Evolutionary conservation across 306 rosid genomes (phyloP).

Genomic region (Trifolium repens): DNA sequence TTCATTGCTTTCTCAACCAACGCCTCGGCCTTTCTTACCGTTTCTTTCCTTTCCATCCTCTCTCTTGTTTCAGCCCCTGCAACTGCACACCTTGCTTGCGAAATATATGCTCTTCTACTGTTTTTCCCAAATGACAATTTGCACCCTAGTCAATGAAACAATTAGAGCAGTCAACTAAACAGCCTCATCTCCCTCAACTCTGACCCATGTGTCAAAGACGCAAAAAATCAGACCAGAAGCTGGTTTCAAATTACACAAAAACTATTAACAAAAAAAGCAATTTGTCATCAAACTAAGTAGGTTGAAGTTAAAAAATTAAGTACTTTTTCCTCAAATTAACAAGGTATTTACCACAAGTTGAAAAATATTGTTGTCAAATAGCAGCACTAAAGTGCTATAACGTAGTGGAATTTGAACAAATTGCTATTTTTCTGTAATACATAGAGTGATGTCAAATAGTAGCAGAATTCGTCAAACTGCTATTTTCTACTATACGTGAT

Average conservation of each 20-base stretch:
- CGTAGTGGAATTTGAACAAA: neutral
- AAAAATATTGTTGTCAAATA: neutral
- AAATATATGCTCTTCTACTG: neutral
- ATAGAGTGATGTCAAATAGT: neutral
- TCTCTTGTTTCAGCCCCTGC: neutral
- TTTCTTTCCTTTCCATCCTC: conserved; percentile 57
- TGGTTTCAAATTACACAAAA: neutral
- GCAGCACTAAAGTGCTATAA: neutral
- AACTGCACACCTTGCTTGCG: neutral
- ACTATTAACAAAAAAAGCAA: neutral
- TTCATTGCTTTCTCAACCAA: conserved; percentile 69
- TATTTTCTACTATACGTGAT: neutral
- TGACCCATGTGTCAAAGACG: neutral
- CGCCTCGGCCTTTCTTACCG: conserved; percentile 70
- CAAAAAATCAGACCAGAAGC: neutral
- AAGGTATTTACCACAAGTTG: neutral
- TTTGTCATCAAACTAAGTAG: neutral
- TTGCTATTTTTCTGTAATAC: neutral
- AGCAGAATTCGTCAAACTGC: neutral
- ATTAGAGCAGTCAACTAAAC: neutral
- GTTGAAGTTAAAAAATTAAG: neutral
- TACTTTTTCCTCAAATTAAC: neutral
- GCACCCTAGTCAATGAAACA: neutral
- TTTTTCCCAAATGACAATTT: neutral
- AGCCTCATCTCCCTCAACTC: neutral